Evolutionary conservation across 805 yeast genomes (phyloP), one percentile per base, ranked within the genome.

Genomic region (Nakazawaea ernobii): DNA sequence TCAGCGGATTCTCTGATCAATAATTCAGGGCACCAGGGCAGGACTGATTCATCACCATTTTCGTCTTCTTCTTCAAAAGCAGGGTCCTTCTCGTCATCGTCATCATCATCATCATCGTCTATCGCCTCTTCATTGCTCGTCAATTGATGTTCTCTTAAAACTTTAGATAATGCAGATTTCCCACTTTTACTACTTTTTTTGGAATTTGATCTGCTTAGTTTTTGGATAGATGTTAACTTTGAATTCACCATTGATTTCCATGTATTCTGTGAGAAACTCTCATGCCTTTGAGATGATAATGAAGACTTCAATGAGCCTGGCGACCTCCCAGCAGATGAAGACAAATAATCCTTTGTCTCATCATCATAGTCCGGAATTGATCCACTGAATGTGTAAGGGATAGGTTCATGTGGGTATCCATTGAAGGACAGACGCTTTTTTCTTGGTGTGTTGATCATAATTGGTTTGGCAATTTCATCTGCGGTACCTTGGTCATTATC

Each of bases 21-120:
- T 41, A 60, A 64, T 7, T 68, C 63, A 2, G 84, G 75, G 14
- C 71, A 67, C 86, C 90, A 86, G 0, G 91, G 88, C 11, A 33
- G 29, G 32, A 53, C 49, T 37, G 53, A 52, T 20, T 54, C 59
- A 24, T 56, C 35, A 4, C 52, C 55, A n/a, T 48, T 57, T 13
- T 60, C 66, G 7, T 54, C 55, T 2, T 54, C 43, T 20, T 29
- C 50, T 27, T 32, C 32, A 14, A 29, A 36, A 24, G 9, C 46
- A 28, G n/a, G 51, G n/a, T 46, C 42, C 8, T 32, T 32, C 15
- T 33, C 36, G n/a, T 49, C 52, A 11, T 48, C 53, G 5, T 44
- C 51, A 9, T 45, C 54, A 24, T 48, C 54, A 29, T 48, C 41
- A 8, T 33, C 53, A 53, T 35, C 44, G 37, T 26, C 39, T 11